These are phyloP conservation scores for Zymoseptoria ardabiliae DNA, from an alignment of 2,329 filamentous ascomycete genomes.

Conservation along the genomic window DNA sequence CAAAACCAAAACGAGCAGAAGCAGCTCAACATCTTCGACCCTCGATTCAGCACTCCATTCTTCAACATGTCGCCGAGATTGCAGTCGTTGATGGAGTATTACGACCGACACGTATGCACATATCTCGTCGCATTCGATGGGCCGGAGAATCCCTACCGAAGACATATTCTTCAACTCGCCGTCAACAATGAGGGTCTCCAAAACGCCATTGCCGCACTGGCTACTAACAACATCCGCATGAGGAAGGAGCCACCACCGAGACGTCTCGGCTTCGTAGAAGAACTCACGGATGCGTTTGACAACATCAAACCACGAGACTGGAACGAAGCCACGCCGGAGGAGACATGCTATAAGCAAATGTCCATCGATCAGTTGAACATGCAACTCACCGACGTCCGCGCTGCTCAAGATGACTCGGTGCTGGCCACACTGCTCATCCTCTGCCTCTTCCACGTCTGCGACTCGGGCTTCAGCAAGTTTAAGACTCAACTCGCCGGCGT, in stretches of 20 bases:
- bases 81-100: slow-evolving; percentile 87
- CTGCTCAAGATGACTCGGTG: slow-evolving; percentile 76
- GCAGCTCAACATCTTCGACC: slow-evolving; percentile 22
- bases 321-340: slow-evolving; percentile 60
- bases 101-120: slow-evolving; percentile 84
- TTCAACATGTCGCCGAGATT: slow-evolving; percentile 65
- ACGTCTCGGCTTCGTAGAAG: slow-evolving; percentile 27
- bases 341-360: slow-evolving; percentile 76
- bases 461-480: slow-evolving; percentile 88
- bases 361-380: slow-evolving; percentile 78
- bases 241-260: slow-evolving; percentile 55
- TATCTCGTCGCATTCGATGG: slow-evolving; percentile 88
- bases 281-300: slow-evolving; percentile 23
- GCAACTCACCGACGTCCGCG: slow-evolving; percentile 68
- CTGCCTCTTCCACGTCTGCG: slow-evolving; percentile 88
- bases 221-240: slow-evolving; percentile 86
- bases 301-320: slow-evolving; percentile 29
- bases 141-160: slow-evolving; percentile 75
- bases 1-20: slow-evolving; percentile 16
- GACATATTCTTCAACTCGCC: slow-evolving; percentile 72
- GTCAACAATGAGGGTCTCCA: slow-evolving; percentile 74
- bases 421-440: slow-evolving; percentile 80
- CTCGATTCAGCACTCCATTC: slow-evolving; percentile 34
- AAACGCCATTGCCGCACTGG: slow-evolving; percentile 82
- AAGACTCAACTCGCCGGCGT: slow-evolving; percentile 89